Evolutionary conservation across 306 rosid species (phyloP).

Genomic region (Castanea mollissima): DNA sequence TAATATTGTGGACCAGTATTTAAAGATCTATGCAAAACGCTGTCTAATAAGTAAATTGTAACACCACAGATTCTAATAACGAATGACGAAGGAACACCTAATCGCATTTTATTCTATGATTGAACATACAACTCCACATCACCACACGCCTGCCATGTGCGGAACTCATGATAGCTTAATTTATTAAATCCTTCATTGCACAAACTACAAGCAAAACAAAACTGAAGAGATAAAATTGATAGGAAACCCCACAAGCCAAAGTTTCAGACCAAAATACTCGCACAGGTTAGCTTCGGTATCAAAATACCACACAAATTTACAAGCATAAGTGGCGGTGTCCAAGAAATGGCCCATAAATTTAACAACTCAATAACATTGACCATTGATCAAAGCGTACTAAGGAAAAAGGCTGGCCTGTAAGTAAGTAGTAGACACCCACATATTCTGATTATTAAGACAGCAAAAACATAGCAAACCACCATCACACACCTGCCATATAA

Average conservation of each 20-base stretch:
- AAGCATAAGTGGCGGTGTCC: neutral
- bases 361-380: neutral
- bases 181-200: neutral
- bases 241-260: neutral
- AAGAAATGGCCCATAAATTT: neutral
- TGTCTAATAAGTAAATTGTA: neutral
- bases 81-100: neutral
- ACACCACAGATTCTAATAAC: neutral
- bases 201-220: neutral
- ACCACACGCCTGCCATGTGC: conserved; percentile 1
- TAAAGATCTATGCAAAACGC: conserved; percentile 18
- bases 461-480: neutral
- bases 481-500: conserved; percentile 13
- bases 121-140: conserved; percentile 18
- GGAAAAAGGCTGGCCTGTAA: conserved; percentile 9
- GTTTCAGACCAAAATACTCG: neutral
- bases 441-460: neutral
- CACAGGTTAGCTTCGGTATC: neutral
- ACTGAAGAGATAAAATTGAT: neutral
- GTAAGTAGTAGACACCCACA: neutral
- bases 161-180: neutral
- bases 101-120: conserved; percentile 4
- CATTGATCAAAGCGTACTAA: conserved; percentile 6
- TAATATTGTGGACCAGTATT: conserved; percentile 2
- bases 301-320: neutral